These are phyloP conservation scores for Fraxinus sp. DNA, from an alignment of 305 asterid species.

Conservation along the genomic window DNA sequence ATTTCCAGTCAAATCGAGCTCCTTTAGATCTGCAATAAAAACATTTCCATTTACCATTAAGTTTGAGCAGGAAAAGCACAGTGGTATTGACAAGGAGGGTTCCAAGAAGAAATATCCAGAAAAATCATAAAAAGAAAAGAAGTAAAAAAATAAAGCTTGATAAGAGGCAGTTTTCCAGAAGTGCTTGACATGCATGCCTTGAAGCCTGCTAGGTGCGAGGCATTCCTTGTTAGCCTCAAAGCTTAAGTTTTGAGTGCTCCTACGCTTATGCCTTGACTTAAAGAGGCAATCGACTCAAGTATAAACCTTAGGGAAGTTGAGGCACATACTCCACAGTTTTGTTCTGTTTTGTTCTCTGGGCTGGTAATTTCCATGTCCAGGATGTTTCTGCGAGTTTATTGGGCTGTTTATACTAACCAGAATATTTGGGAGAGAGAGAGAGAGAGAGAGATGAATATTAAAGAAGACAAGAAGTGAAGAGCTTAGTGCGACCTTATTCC, in stretches of 20 bases:
- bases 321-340: not conserved
- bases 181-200: not conserved
- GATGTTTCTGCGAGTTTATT: not conserved
- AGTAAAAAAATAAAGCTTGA: not conserved
- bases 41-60: constrained; percentile 23
- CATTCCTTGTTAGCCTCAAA: not conserved
- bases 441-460: not conserved
- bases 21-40: constrained; percentile 70
- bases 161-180: not conserved
- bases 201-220: not conserved
- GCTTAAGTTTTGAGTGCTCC: not conserved
- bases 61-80: constrained; percentile 1
- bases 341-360: not conserved
- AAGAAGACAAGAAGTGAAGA: not conserved
- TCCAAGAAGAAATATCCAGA: not conserved
- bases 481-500: not conserved
- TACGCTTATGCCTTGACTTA: not conserved
- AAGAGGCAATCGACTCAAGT: not conserved
- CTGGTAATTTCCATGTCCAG: not conserved
- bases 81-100: not conserved
- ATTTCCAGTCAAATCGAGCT: constrained; percentile 93
- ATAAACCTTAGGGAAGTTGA: not conserved
- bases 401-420: not conserved
- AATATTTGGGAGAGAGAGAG: not conserved
- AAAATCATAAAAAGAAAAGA: not conserved